Conservation (phyloP, 2,329 filamentous ascomycete species). For the Rhytidhysteron rufulum region DNA sequence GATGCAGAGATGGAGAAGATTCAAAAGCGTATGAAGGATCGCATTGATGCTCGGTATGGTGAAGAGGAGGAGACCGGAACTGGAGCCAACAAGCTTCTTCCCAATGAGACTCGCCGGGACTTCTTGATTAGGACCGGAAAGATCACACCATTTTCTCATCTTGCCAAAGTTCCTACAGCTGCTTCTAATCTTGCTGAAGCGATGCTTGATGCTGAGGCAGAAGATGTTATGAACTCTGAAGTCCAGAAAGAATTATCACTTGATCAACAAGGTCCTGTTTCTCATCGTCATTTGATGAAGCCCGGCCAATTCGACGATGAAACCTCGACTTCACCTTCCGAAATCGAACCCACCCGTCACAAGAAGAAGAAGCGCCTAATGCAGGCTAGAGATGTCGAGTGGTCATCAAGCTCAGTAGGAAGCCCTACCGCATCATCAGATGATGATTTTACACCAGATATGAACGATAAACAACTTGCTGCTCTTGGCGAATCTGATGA, state of each 20-base stretch:
- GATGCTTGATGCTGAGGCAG: conserved; percentile 78
- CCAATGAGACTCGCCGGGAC: conserved; percentile 79
- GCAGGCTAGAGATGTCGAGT: conserved; percentile 9
- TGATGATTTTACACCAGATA: conserved; percentile 38
- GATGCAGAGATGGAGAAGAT: conserved; percentile 77
- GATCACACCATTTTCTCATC: conserved; percentile 89
- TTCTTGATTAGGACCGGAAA: conserved; percentile 94
- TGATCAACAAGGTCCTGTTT: conserved; percentile 32
- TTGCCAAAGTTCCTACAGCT: conserved; percentile 62
- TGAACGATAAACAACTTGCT: conserved; percentile 37
- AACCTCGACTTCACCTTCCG: conserved; percentile 19
- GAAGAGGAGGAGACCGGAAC: conserved; percentile 39
- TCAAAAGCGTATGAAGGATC: conserved; percentile 71
- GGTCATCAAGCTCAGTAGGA: conserved; percentile 13
- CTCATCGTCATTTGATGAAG: conserved; percentile 47
- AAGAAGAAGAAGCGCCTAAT: conserved; percentile 39
- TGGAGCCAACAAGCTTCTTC: conserved; percentile 58
- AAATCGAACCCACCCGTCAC: conserved; percentile 26
- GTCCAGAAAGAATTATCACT: conserved; percentile 16
- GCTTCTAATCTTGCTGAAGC: conserved; percentile 71
- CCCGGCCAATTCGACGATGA: conserved; percentile 42
- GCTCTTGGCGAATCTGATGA: conserved; percentile 37
- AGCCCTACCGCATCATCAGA: conserved; percentile 34
- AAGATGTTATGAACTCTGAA: conserved; percentile 49
- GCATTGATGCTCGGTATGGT: conserved; percentile 57